Percentiles rank a stretch among this genome's conserved stretches.
Conservation (phyloP, 1,139 yeast genomes). For the Kodamaea alishanica region DNA sequence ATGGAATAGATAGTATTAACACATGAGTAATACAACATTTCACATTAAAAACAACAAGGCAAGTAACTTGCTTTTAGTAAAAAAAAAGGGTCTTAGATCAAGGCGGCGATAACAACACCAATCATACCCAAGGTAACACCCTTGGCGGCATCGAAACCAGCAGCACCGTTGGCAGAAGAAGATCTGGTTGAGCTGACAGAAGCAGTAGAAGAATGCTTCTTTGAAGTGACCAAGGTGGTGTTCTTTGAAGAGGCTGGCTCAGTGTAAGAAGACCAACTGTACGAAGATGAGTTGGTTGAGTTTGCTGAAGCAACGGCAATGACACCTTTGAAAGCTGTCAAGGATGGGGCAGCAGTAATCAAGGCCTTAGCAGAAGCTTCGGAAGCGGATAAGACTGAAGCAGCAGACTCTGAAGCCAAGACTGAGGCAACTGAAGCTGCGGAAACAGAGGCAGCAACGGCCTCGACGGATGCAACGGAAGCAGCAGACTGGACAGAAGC, state of each 20-base stretch:
- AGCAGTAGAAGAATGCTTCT: slow-evolving; percentile 1
- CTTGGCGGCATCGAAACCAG: slow-evolving; percentile 28
- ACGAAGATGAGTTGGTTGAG: slow-evolving; percentile 17
- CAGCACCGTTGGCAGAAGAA: slow-evolving; percentile 26
- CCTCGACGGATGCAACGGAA: slow-evolving; percentile 13
- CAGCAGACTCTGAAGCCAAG: slow-evolving; percentile 11
- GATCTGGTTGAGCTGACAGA: slow-evolving; percentile 19
- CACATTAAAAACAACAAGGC: not conserved
- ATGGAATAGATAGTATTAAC: too few relatives aligned
- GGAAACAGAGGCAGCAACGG: slow-evolving; percentile 14
- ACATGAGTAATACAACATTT: too few relatives aligned
- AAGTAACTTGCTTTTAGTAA: not conserved
- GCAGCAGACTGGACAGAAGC: slow-evolving; percentile 15
- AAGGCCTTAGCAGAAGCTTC: slow-evolving; percentile 10
- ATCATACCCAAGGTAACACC: slow-evolving; percentile 48
- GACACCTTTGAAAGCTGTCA: slow-evolving; percentile 8
- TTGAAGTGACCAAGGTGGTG: slow-evolving; percentile 7
- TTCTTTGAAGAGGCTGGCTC: slow-evolving; percentile 11
- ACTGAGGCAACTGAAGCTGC: slow-evolving; percentile 6
- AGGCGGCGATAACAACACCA: slow-evolving; percentile 50
- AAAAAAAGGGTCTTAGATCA: slow-evolving; percentile 27
- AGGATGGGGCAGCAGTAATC: slow-evolving; percentile 10
- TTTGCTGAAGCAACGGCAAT: slow-evolving; percentile 21
- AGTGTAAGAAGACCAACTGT: slow-evolving; percentile 14
- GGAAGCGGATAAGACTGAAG: slow-evolving; percentile 10